These are phyloP conservation scores for Tolypocladium capitatum DNA, from an alignment of 2,329 filamentous ascomycete genomes.

Conservation along the genomic window DNA sequence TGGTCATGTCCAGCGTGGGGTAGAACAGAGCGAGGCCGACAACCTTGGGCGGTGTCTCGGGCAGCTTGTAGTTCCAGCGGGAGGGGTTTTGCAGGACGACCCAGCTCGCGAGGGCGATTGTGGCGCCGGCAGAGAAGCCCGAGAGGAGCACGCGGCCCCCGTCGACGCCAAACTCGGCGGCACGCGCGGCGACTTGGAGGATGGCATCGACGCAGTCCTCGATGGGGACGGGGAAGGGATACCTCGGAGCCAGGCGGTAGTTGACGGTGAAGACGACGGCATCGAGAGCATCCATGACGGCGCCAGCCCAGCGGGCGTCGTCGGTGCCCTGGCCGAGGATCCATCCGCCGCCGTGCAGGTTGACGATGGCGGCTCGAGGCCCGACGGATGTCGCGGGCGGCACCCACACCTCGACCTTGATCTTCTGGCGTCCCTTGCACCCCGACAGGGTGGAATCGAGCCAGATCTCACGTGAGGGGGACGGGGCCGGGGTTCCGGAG, in stretches of 20 bases:
- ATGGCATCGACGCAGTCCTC: constrained; percentile 54
- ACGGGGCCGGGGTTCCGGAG: constrained; percentile 24
- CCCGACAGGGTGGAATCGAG: constrained; percentile 28
- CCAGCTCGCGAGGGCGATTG: constrained; percentile 37
- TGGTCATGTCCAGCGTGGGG: constrained; percentile 48
- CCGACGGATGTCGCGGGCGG: constrained; percentile 20
- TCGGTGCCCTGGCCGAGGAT: constrained; percentile 49
- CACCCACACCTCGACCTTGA: constrained; percentile 34
- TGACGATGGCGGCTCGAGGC: constrained; percentile 42
- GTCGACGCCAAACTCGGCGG: constrained; percentile 44
- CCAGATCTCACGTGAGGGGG: constrained; percentile 24
- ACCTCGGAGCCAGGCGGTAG: constrained; percentile 53
- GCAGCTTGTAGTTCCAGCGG: constrained; percentile 23
- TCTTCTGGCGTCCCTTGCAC: constrained; percentile 22
- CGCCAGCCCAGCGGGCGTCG: constrained; percentile 46
- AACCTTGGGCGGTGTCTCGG: constrained; percentile 30
- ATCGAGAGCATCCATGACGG: constrained; percentile 36
- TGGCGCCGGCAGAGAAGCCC: constrained; percentile 52
- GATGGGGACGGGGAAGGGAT: constrained; percentile 50
- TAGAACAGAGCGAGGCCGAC: constrained; percentile 46
- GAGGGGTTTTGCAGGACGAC: constrained; percentile 30
- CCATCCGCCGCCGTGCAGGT: constrained; percentile 57
- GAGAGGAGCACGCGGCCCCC: constrained; percentile 41
- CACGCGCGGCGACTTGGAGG: constrained; percentile 44
- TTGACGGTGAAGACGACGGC: constrained; percentile 51